Evolutionary conservation across 805 yeast species (phyloP).

Genomic region (Yamadazyma laniorum): DNA sequence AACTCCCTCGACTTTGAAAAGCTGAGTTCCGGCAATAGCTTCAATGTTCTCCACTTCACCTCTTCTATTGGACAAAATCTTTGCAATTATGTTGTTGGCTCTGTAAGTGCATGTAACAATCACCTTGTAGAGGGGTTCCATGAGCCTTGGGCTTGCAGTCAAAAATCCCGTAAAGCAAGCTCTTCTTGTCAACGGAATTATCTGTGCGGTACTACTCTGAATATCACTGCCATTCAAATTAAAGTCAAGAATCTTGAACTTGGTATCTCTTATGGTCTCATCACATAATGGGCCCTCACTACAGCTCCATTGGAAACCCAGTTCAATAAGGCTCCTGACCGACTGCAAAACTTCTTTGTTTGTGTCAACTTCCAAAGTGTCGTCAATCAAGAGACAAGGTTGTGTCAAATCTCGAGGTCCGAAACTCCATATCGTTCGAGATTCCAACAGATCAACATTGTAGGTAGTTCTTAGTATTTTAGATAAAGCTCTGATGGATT

Average conservation of each 20-base stretch:
- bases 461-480: slow-evolving; percentile 55
- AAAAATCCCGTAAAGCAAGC: slow-evolving; percentile 83
- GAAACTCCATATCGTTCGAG: slow-evolving; percentile 79
- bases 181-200: slow-evolving; percentile 76
- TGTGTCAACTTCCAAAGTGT: slow-evolving; percentile 68
- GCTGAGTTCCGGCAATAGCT: slow-evolving; percentile 72
- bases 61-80: slow-evolving; percentile 59
- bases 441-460: slow-evolving; percentile 80
- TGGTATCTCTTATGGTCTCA: slow-evolving; percentile 69
- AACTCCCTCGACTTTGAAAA: slow-evolving; percentile 57
- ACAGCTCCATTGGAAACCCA: slow-evolving; percentile 83
- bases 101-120: slow-evolving; percentile 53
- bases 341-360: slow-evolving; percentile 47
- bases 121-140: slow-evolving; percentile 78
- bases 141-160: slow-evolving; percentile 70
- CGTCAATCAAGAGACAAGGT: slow-evolving; percentile 63
- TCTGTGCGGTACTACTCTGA: slow-evolving; percentile 50
- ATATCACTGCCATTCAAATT: slow-evolving; percentile 42
- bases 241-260: slow-evolving; percentile 68
- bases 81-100: slow-evolving; percentile 48
- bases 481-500: slow-evolving; percentile 46
- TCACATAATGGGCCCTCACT: slow-evolving; percentile 92
- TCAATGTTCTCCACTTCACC: slow-evolving; percentile 48
- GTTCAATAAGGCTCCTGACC: slow-evolving; percentile 55
- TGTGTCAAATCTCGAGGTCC: slow-evolving; percentile 43